These are phyloP conservation scores for Schoenoplectus tabernaemontani DNA, from an alignment of 202 grass and related monocot species.

Conservation along the genomic window DNA sequence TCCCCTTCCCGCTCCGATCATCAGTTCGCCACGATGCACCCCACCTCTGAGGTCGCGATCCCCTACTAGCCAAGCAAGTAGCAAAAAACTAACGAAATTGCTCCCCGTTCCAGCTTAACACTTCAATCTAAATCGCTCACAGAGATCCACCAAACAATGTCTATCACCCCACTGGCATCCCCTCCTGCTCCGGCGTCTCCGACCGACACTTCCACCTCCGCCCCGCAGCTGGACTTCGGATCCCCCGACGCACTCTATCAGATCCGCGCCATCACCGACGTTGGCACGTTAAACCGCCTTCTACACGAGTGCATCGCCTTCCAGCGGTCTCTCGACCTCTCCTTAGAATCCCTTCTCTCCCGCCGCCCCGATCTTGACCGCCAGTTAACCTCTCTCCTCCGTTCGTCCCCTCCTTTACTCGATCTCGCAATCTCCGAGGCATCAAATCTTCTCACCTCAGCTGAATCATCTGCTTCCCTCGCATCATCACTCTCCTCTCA, in stretches of 20 bases:
- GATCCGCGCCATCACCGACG: constrained; percentile 66
- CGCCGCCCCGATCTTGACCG: constrained; percentile 79
- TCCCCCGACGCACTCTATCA: constrained; percentile 38
- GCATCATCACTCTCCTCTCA: constrained; percentile 50
- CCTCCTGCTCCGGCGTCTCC: constrained; percentile 2
- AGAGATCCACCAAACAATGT: no score
- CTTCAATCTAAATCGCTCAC: background rate
- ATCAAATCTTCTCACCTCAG: constrained; percentile 39
- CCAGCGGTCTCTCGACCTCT: constrained; percentile 70
- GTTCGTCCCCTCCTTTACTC: constrained; percentile 55
- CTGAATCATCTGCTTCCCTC: constrained; percentile 41
- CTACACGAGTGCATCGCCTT: constrained; percentile 83
- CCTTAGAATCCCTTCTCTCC: constrained; percentile 65
- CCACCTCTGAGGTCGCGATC: background rate
- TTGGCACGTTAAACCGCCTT: constrained; percentile 62
- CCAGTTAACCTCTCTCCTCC: constrained; percentile 48
- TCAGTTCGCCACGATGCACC: background rate
- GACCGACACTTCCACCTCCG: background rate
- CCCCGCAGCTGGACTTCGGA: constrained; percentile 46
- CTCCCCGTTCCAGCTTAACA: background rate
- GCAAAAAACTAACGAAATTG: background rate
- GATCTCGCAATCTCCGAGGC: constrained; percentile 59
- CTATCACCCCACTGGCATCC: background rate
- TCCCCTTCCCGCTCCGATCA: background rate
- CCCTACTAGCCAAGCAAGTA: background rate